Evolutionary conservation across 768 basidiomycete genomes (phyloP).

Genomic region (Lyophyllum decastes): DNA sequence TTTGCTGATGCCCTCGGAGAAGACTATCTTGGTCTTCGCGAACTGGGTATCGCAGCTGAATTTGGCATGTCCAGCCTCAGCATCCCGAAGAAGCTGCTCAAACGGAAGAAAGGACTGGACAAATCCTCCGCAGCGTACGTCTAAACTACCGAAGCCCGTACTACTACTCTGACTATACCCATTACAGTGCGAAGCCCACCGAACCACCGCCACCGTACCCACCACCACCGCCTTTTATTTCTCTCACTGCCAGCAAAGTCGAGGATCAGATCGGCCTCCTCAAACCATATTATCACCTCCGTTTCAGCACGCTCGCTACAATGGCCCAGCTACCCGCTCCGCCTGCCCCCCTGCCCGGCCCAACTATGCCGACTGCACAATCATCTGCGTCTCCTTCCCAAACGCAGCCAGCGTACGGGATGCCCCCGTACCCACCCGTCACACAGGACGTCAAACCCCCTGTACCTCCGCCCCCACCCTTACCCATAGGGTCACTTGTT

Average conservation of each 20-base stretch:
- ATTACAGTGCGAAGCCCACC: slow-evolving; percentile 56
- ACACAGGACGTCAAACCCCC: slow-evolving; percentile 1
- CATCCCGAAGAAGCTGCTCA: slow-evolving; percentile 78
- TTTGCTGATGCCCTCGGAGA: slow-evolving; percentile 88
- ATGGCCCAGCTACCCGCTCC: slow-evolving; percentile 21
- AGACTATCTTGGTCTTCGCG: slow-evolving; percentile 89
- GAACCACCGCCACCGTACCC: slow-evolving; percentile 86
- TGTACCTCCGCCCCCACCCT: slow-evolving; percentile 15
- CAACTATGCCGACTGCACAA: slow-evolving; percentile 14
- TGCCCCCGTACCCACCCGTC: slow-evolving; percentile 5
- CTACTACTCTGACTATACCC: background rate
- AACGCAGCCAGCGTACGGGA: slow-evolving; percentile 4
- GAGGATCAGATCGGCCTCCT: slow-evolving; percentile 87
- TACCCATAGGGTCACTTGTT: slow-evolving; percentile 27
- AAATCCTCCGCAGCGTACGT: slow-evolving; percentile 49
- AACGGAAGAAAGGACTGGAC: slow-evolving; percentile 54
- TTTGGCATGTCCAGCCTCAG: slow-evolving; percentile 75
- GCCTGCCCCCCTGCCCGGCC: slow-evolving; percentile 17
- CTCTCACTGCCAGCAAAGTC: slow-evolving; percentile 63
- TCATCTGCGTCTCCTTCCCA: slow-evolving; percentile 6
- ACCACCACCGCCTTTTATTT: slow-evolving; percentile 79
- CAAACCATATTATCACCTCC: slow-evolving; percentile 67
- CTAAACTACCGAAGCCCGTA: background rate
- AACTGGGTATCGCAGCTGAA: slow-evolving; percentile 86
- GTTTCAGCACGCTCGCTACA: slow-evolving; percentile 47